Percentiles rank a stretch among this genome's conserved stretches.
Evolutionary conservation across 2,329 filamentous ascomycete genomes (phyloP).

Genomic region (Trichoderma harzianum): DNA sequence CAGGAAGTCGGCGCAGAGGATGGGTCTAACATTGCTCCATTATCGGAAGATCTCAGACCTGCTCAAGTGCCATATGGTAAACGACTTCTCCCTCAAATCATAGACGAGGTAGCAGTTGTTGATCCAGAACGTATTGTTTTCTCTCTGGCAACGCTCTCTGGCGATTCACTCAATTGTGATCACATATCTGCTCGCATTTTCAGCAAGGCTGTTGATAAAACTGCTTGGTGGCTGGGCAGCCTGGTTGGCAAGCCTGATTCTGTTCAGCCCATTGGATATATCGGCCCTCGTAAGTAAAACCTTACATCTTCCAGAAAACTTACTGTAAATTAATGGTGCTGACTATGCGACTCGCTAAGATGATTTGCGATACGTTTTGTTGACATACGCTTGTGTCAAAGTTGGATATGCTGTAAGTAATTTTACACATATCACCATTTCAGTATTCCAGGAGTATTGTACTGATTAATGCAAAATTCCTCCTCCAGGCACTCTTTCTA

Average conservation of each 20-base stretch:
- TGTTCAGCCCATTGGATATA: neutral
- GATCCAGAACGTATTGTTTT: neutral
- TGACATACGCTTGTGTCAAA: neutral
- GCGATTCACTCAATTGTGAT: neutral
- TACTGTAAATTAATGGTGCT: neutral
- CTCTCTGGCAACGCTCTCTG: neutral
- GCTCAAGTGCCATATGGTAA: neutral
- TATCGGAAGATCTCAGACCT: neutral
- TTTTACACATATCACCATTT: neutral
- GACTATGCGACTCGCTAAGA: neutral
- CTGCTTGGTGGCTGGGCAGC: neutral
- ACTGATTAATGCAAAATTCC: neutral
- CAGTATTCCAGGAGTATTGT: neutral
- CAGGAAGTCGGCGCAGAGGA: neutral
- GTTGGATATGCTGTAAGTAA: neutral
- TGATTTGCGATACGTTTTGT: neutral
- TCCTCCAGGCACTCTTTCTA: neutral
- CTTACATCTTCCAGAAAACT: neutral
- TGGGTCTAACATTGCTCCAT: neutral
- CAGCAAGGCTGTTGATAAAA: neutral
- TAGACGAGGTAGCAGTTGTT: neutral
- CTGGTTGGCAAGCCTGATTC: neutral
- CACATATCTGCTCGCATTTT: neutral
- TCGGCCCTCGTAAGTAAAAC: neutral
- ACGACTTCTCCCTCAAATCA: neutral